These are phyloP conservation scores for Annona cherimola DNA, from an alignment of 164 flowering plant genomes.

Conservation along the genomic window DNA sequence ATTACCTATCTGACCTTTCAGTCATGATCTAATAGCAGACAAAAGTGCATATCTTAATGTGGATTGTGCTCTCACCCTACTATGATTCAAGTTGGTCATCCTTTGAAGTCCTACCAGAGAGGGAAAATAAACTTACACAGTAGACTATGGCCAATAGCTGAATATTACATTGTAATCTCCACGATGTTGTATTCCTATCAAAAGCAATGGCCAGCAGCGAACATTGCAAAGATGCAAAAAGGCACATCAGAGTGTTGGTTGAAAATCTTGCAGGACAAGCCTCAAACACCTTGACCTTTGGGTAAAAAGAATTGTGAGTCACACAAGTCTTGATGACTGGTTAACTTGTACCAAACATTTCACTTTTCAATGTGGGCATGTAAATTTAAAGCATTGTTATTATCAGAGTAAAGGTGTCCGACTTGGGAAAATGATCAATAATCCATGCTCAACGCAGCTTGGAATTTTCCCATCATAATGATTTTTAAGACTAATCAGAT, in stretches of 20 bases:
- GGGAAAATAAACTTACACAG: constrained; percentile 8
- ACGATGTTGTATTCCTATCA: constrained; percentile 19
- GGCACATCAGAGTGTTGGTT: constrained; percentile 30
- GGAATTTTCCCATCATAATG: neutral
- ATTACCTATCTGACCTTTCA: too few relatives aligned
- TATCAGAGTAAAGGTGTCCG: too few relatives aligned
- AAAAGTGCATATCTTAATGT: too few relatives aligned
- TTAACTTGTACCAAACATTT: neutral
- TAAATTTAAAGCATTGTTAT: neutral
- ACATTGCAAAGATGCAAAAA: constrained; percentile 39
- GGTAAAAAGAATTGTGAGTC: too few relatives aligned
- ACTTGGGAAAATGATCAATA: neutral
- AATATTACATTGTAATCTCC: constrained; percentile 39
- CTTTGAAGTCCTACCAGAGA: neutral
- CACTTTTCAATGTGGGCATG: neutral
- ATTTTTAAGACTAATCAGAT: neutral
- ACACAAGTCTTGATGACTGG: neutral
- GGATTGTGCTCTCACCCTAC: neutral
- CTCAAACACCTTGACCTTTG: constrained; percentile 27
- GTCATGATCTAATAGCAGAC: too few relatives aligned
- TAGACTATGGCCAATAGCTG: constrained; percentile 37
- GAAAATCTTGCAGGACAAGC: constrained; percentile 38
- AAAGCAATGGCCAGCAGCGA: constrained; percentile 29
- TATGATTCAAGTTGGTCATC: neutral
- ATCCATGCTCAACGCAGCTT: neutral